These are phyloP conservation scores for Neurospora africana DNA, from an alignment of 495 filamentous ascomycete genomes.

Conservation along the genomic window DNA sequence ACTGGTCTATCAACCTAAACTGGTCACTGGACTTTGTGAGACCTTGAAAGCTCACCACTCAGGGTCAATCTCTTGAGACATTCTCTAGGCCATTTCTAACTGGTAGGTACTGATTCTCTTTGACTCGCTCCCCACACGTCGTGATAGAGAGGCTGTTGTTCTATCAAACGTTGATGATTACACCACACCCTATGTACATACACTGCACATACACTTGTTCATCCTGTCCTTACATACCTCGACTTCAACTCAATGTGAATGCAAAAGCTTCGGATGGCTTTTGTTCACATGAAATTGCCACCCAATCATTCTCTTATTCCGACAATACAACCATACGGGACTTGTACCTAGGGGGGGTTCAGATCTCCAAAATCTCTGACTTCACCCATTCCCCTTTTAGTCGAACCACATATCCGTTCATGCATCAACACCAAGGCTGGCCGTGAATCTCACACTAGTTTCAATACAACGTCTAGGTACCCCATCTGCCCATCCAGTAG, in stretches of 20 bases:
- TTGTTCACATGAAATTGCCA: not conserved
- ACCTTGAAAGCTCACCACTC: not conserved
- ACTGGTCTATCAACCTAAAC: not conserved
- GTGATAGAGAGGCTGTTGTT: not conserved
- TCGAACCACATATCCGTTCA: not conserved
- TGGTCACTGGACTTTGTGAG: not conserved
- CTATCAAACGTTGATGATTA: not conserved
- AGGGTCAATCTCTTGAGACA: not conserved
- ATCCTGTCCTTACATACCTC: not conserved
- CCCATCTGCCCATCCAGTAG: not conserved
- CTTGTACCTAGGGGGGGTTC: too few relatives aligned
- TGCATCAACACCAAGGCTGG: not conserved
- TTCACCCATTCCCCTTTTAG: not conserved
- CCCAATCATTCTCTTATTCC: not conserved
- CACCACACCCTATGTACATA: too few relatives aligned
- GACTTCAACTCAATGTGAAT: not conserved
- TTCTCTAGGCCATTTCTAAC: not conserved
- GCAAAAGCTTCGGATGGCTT: not conserved
- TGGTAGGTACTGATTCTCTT: not conserved
- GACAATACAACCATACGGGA: not conserved
- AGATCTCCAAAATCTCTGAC: not conserved
- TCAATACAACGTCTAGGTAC: not conserved
- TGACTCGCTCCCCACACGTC: not conserved
- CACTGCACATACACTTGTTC: not conserved
- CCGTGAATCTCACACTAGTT: not conserved